phyloP scores from a whole-genome alignment of 495 filamentous ascomycete genomes.

The Elaphomyces granulatus region DNA sequence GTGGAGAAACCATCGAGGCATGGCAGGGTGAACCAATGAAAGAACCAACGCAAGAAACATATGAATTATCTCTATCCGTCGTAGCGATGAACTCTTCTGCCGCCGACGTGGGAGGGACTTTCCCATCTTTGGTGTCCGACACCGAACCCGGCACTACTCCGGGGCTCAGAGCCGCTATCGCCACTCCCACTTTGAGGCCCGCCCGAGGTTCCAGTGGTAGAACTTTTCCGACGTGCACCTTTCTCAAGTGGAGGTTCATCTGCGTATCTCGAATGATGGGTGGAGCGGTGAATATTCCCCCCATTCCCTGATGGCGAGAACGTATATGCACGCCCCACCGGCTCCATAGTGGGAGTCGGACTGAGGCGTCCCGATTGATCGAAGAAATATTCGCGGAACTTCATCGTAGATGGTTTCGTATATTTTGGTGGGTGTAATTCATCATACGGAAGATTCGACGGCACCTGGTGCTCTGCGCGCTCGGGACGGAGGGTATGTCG shows the following conservation, averaged over 20 bases:
- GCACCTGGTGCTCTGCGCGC: conserved; percentile 11
- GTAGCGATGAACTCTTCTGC: no score
- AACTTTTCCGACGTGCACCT: conserved; percentile 14
- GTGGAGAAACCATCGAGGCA: no score
- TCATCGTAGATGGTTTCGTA: conserved; percentile 9
- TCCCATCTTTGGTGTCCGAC: background rate
- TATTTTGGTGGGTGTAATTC: conserved; percentile 9
- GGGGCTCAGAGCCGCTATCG: conserved; percentile 16
- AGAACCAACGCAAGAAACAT: no score
- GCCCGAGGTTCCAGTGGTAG: conserved; percentile 11
- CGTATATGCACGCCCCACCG: background rate
- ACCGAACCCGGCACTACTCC: conserved; percentile 1
- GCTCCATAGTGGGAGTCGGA: background rate
- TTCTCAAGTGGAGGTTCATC: conserved; percentile 10
- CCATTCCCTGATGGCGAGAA: background rate
- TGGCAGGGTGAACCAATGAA: no score
- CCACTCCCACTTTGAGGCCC: conserved; percentile 14
- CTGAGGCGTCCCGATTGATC: conserved; percentile 9
- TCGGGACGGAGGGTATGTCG: conserved; percentile 16
- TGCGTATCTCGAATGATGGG: conserved; percentile 7
- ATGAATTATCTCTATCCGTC: no score
- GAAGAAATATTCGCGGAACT: conserved; percentile 22
- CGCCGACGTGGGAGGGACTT: background rate
- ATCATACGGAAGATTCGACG: background rate
- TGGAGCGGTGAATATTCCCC: conserved; percentile 12